Evolutionary conservation across 1,284 basidiomycete species (phyloP).

Genomic region (Cutaneotrichosporon cutaneum): DNA sequence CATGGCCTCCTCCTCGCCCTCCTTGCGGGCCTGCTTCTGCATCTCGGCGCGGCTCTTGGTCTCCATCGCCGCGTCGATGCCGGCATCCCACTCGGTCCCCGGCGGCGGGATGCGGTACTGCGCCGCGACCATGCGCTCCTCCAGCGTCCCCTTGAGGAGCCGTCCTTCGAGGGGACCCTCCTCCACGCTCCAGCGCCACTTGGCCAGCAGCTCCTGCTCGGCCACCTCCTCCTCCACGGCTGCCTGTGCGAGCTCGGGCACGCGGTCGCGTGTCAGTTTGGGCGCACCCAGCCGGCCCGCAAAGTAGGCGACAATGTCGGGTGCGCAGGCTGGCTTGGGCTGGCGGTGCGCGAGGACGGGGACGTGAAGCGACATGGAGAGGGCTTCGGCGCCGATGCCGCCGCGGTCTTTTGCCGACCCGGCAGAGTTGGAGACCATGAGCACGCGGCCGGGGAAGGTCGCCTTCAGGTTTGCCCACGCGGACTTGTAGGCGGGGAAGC

Average conservation of each 20-base stretch:
- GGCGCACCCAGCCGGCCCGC: conserved; percentile 33
- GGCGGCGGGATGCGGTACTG: conserved; percentile 5
- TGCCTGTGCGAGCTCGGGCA: background rate
- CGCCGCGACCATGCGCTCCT: conserved; percentile 22
- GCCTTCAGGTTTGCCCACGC: conserved; percentile 73
- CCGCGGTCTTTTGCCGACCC: conserved; percentile 77
- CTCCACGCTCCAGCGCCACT: conserved; percentile 34
- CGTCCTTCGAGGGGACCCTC: conserved; percentile 39
- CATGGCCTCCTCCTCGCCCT: conserved; percentile 6
- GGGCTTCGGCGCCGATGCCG: conserved; percentile 80
- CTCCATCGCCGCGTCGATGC: conserved; percentile 6
- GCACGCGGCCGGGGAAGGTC: conserved; percentile 75
- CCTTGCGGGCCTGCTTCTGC: conserved; percentile 5
- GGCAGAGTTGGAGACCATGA: conserved; percentile 92
- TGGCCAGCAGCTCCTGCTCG: conserved; percentile 26
- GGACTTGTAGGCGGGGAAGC: conserved; percentile 73
- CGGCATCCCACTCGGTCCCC: background rate
- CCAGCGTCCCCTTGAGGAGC: conserved; percentile 7
- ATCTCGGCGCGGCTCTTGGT: conserved; percentile 4
- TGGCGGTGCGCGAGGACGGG: conserved; percentile 77
- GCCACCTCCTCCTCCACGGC: conserved; percentile 34
- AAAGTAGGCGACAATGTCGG: conserved; percentile 65
- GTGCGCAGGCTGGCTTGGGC: conserved; percentile 77
- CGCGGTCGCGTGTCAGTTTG: conserved; percentile 4
- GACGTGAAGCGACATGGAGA: conserved; percentile 70